Conservation (phyloP, 2,329 filamentous ascomycete genomes). For the Aspergillus sp. region DNA sequence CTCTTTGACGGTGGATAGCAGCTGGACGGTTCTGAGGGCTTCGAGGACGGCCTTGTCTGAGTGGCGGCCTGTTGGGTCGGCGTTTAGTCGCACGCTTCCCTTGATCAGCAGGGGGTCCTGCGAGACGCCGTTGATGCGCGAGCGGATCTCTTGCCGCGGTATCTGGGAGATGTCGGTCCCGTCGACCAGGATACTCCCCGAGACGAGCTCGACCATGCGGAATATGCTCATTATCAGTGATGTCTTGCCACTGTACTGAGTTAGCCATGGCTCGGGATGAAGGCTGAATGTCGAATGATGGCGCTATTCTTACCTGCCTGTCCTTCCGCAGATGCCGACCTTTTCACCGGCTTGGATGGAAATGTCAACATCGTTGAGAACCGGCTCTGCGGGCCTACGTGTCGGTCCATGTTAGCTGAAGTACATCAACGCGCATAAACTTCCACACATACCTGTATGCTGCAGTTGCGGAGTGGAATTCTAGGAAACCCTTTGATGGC, state of each 20-base stretch:
- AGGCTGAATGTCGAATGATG: neutral
- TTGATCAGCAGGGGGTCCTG: conserved; percentile 37
- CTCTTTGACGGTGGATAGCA: conserved; percentile 27
- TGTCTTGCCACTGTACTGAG: conserved; percentile 30
- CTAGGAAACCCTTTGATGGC: conserved; percentile 35
- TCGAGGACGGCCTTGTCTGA: conserved; percentile 26
- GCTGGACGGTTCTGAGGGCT: conserved; percentile 30
- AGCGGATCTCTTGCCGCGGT: conserved; percentile 31
- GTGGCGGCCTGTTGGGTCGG: conserved; percentile 26
- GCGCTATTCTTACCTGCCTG: conserved; percentile 22
- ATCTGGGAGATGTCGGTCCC: conserved; percentile 33
- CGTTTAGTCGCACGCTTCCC: conserved; percentile 31
- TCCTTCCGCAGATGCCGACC: conserved; percentile 33
- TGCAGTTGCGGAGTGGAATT: conserved; percentile 37
- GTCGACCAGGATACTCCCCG: conserved; percentile 35
- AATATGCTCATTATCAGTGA: conserved; percentile 35
- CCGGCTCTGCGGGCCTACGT: conserved; percentile 22
- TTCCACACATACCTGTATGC: conserved; percentile 29
- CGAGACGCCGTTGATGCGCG: conserved; percentile 33
- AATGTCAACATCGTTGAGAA: conserved; percentile 40
- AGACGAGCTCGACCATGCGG: conserved; percentile 33
- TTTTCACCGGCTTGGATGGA: conserved; percentile 35
- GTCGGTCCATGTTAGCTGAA: neutral
- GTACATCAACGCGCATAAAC: neutral
- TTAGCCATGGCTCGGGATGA: conserved; percentile 1